Evolutionary conservation across 257 asterid species (phyloP), one percentile per base, ranked within the genome.

Genomic region (Solanum ossicruentum): DNA sequence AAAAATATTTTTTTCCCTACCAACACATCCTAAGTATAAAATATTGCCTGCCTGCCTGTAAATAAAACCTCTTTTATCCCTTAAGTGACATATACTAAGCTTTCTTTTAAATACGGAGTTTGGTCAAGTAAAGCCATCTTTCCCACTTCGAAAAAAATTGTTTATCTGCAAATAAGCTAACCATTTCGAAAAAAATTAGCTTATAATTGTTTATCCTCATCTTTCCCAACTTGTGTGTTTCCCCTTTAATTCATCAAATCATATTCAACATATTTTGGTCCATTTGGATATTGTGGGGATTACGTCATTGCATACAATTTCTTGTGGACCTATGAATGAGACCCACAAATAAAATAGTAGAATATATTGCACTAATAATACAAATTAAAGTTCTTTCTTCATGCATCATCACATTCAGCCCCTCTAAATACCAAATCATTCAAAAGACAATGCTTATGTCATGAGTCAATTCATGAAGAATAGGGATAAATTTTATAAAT

Each of bases 291-390:
- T 43, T 72, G 56, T 72, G 80, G 56, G 18, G 5, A 80, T 80
- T 80, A n/a, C 55, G 84, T 80, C 84, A 80, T 61, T 80, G 84
- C 84, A 57, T 80, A 80, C 84, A 80, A 80, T 56, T 52, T 32
- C 49, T 57, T 52, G 84, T 57, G 55, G 84, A 51, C 47, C 63
- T 16, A 16, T 36, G 23, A 67, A 20, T 32, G 23, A 67, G 21
- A 32, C 26, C 78, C 52, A 69, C 5, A 17, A 39, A 69, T n/a
- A 69, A 69, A 69, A 9, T 36, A 4, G 41, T 36, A 36, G 41
- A 58, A 67, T 63, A 63, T 26, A 69, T 36, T 67, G 49, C 20
- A 65, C 71, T 26, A 41, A 20, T 71, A 71, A 11, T 71, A 71
- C 80, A 70, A 70, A 41, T 9, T 70, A 70, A 10, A 47, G 55